These are phyloP conservation scores for Colletotrichum australisinense DNA, from an alignment of 2,329 filamentous ascomycete genomes.

Conservation along the genomic window DNA sequence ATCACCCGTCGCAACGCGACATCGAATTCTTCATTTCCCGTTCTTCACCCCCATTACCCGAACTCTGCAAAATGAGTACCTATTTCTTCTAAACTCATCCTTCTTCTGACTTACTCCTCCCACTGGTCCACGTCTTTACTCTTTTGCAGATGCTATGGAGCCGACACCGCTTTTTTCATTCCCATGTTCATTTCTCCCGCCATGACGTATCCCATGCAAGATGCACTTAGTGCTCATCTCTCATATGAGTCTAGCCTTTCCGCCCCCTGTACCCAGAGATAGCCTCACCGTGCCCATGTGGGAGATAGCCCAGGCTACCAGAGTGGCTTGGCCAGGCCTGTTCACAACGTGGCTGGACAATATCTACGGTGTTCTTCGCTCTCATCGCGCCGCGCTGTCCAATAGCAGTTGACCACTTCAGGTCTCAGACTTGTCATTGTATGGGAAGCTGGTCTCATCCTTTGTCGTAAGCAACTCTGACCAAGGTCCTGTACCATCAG, in stretches of 20 bases:
- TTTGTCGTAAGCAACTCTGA: too few species aligned
- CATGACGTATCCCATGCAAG: constrained; percentile 16
- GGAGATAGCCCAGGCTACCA: not conserved
- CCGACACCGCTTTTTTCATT: constrained; percentile 10
- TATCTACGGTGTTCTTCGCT: too few species aligned
- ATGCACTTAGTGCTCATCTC: not conserved
- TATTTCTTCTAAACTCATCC: not conserved
- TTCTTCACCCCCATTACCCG: not conserved
- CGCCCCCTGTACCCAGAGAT: not conserved
- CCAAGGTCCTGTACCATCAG: too few species aligned
- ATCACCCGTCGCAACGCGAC: constrained; percentile 7
- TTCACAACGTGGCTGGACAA: not conserved
- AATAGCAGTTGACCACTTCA: too few species aligned
- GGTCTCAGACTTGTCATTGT: too few species aligned
- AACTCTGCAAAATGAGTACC: too few species aligned
- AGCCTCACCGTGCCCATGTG: not conserved
- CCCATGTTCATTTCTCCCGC: not conserved
- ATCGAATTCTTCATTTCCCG: not conserved
- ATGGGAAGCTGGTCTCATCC: too few species aligned
- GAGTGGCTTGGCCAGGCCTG: not conserved
- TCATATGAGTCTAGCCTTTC: not conserved
- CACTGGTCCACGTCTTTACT: not conserved
- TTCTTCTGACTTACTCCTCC: too few species aligned
- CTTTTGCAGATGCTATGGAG: not conserved
- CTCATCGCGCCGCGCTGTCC: too few species aligned